Base-by-base conservation (phyloP, 73 alveolate genomes). In the Breviolum minutum region DNA sequence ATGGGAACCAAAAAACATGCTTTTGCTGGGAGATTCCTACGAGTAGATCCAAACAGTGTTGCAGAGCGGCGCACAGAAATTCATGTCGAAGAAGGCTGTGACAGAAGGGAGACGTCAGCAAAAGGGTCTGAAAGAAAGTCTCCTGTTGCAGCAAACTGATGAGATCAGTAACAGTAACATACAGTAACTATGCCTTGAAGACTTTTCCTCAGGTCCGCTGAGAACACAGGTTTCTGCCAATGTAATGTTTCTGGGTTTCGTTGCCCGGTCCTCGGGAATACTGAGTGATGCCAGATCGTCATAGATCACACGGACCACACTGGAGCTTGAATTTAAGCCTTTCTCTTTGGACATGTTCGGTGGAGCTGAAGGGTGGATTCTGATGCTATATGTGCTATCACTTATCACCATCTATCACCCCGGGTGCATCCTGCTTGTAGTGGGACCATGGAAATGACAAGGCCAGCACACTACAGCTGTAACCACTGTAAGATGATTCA, bases 261-360 rank as follows among this genome's bases (percentile, higher is more conserved):
- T 29, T 16, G 71, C 14, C 93, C 60, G 71, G 48, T 48, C 97
- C 97, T 92, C 97, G 14, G 97, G 97, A 30, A 92, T 92, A 66
- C 97, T 92, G 48, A 74, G 90, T 24, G 97, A 22, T 48, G 80
- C 90, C 69, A 92, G 80, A 68, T 92, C 97, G 80, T 92, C 97
- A 62, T 92, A 92, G 90, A 92, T 79, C 90, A n/a, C 94, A n/a
- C 94, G 94, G 76, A 85, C 94, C 94, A 85, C 79, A 62, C 73
- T 83, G 24, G 70, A 14, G 91, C 74, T 61, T 17, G 77, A 24
- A 26, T 85, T 85, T 27, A 85, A 63, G 94, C 94, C 94, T 85
- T 32, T 40, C 54, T 0, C 54, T 40, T 40, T 3, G 54, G 3
- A 0, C 54, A 40, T 40, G 54, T 3, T 14, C n/a, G 40, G 83